Percentiles rank a stretch among this genome's conserved stretches.
Evolutionary conservation across 2,329 filamentous ascomycete genomes (phyloP).

Genomic region (Parastagonospora nodorum): DNA sequence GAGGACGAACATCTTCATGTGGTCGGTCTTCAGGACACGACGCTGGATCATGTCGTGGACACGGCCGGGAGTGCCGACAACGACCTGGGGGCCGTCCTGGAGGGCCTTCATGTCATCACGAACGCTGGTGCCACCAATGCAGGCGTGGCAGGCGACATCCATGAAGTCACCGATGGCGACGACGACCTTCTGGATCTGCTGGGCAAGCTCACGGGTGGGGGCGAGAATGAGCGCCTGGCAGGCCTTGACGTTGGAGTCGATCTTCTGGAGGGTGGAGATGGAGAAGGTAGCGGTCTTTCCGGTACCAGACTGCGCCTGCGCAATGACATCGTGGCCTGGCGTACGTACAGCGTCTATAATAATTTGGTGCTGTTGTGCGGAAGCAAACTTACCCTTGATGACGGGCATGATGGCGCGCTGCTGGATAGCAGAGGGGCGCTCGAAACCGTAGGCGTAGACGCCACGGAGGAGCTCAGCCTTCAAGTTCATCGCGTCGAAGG

Average conservation of each 20-base stretch:
- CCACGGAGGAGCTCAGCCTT: conserved; percentile 97
- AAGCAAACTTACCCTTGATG: conserved; percentile 81
- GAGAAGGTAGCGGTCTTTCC: conserved; percentile 99
- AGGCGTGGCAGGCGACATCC: conserved; percentile 98
- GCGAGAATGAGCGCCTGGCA: conserved; percentile 98
- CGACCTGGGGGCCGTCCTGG: conserved; percentile 92
- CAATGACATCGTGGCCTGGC: conserved; percentile 92
- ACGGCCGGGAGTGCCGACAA: conserved; percentile 97
- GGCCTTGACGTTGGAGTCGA: conserved; percentile 91
- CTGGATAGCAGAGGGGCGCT: conserved; percentile 99
- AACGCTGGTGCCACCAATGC: conserved; percentile 97
- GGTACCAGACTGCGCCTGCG: conserved; percentile 98
- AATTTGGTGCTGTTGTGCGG: conserved; percentile 3
- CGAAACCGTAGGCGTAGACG: conserved; percentile 99
- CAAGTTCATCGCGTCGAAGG: conserved; percentile 97
- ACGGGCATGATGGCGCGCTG: conserved; percentile 99
- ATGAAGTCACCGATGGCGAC: conserved; percentile 99
- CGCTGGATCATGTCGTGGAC: conserved; percentile 99
- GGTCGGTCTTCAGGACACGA: conserved; percentile 92
- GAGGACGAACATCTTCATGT: conserved; percentile 99
- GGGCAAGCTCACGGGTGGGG: conserved; percentile 96
- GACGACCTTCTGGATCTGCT: conserved; percentile 99
- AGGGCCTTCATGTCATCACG: conserved; percentile 99
- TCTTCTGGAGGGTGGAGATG: conserved; percentile 98
- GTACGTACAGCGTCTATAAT: conserved; percentile 29